Evolutionary conservation across 2,329 filamentous ascomycete species (phyloP).

Genomic region (Cercospora berteroae): DNA sequence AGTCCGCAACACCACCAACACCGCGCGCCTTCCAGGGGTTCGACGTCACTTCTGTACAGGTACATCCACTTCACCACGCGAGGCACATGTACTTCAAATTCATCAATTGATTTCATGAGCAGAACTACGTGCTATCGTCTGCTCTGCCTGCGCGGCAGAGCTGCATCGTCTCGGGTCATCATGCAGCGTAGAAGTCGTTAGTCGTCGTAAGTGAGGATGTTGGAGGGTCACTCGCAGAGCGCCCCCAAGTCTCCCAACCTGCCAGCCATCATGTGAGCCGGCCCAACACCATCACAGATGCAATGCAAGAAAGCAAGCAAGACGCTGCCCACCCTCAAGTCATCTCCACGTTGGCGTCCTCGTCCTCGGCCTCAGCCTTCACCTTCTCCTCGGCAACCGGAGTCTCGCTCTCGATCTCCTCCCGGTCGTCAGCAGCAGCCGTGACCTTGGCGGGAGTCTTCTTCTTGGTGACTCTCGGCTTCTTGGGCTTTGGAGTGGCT

Average conservation of each 20-base stretch:
- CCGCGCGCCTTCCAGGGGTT: background rate
- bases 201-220: background rate
- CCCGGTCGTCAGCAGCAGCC: conserved; percentile 13
- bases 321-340: background rate
- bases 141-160: background rate
- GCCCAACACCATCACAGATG: background rate
- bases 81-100: background rate
- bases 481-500: conserved; percentile 22
- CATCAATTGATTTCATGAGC: background rate
- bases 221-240: background rate
- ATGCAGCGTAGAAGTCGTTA: background rate
- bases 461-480: conserved; percentile 23
- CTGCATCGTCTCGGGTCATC: background rate
- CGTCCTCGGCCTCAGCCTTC: background rate
- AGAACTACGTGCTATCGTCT: background rate
- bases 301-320: background rate
- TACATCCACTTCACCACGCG: background rate
- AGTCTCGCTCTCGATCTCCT: conserved; percentile 4
- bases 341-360: background rate
- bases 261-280: background rate
- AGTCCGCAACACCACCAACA: background rate
- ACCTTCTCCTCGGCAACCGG: conserved; percentile 2
- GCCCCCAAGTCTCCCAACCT: background rate
- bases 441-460: conserved; percentile 16
- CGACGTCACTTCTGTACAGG: background rate